A percentile compares a stretch with the other conserved stretches of the same genome.
Conservation (phyloP, 2,329 filamentous ascomycete genomes). For the Fonsecaea pedrosoi region DNA sequence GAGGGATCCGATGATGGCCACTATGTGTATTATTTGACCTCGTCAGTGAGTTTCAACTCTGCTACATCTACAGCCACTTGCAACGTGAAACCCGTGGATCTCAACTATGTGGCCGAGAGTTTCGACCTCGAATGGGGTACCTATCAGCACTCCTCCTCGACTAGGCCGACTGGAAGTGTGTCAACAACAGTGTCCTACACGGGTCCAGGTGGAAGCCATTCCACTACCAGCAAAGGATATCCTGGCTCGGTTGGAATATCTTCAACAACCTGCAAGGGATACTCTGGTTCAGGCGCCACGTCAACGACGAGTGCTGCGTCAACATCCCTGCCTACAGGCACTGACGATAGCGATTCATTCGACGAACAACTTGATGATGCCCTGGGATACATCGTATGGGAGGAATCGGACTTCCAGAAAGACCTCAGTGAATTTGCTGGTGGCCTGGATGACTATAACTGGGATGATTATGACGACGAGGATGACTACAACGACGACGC, state of each 20-base stretch:
- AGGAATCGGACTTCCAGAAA: background rate
- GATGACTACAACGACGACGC: background rate
- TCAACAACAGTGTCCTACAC: background rate
- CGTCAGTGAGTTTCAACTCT: background rate
- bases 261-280: background rate
- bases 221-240: constrained; percentile 1
- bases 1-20: background rate
- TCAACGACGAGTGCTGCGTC: background rate
- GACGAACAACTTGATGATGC: background rate
- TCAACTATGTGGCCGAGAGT: background rate
- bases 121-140: background rate
- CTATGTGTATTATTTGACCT: constrained; percentile 5
- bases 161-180: background rate
- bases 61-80: background rate
- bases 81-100: background rate
- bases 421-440: background rate
- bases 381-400: background rate
- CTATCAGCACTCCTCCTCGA: background rate
- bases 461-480: background rate
- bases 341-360: background rate
- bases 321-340: constrained; percentile 1
- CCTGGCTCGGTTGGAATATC: background rate
- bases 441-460: background rate
- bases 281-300: background rate
- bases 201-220: background rate